Evolutionary conservation across 1,284 basidiomycete genomes (phyloP), one percentile per base, ranked within the genome.

Genomic region (Schizophyllum commune): DNA sequence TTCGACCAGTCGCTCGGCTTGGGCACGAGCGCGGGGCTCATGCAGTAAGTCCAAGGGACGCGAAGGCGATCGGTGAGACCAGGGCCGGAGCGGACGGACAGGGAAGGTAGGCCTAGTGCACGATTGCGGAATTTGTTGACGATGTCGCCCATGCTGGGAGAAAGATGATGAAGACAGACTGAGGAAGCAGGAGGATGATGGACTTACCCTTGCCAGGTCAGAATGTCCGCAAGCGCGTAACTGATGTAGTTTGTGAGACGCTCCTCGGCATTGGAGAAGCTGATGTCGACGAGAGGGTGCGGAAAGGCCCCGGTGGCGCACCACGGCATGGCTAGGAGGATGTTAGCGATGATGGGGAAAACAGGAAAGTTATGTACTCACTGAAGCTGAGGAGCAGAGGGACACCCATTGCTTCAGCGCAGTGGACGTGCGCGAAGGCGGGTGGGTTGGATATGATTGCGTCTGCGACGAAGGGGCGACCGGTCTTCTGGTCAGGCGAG

Each of bases 1-100:
- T 79, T 82, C 63, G 78, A 81, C 81, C 85, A 87, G 68, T 87
- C 86, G 5, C 76, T 68, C 0, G 86, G 88, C 65, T 86, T 86
- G 0, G 83, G 83, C 0, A 89, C 83, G 19, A 90, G 68, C 1
- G 79, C 76, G 4, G 84, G 80, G 62, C 82, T 84, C 78, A 88
- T 86, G 65, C 85, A 86, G 67, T 89, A 90, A 15, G 86, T 86
- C 79, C 82, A 86, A 5, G 88, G 88, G 7, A 88, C 73, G 64
- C 83, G 83, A 55, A 86, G 72, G 32, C 81, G 75, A 63, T 87
- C 84, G 2, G 83, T 67, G 21, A 85, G 71, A 32, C 81, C 78
- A 5, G 84, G 80, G 0, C 84, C 85, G 1, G 79, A 75, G 2
- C 76, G 71, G 11, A 80, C 60, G 1, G 74, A 75, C 2, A 88